A percentile compares a stretch with the other conserved stretches of the same genome.
Evolutionary conservation across 2,329 filamentous ascomycete species (phyloP).

Genomic region (Aspergillus sojae): DNA sequence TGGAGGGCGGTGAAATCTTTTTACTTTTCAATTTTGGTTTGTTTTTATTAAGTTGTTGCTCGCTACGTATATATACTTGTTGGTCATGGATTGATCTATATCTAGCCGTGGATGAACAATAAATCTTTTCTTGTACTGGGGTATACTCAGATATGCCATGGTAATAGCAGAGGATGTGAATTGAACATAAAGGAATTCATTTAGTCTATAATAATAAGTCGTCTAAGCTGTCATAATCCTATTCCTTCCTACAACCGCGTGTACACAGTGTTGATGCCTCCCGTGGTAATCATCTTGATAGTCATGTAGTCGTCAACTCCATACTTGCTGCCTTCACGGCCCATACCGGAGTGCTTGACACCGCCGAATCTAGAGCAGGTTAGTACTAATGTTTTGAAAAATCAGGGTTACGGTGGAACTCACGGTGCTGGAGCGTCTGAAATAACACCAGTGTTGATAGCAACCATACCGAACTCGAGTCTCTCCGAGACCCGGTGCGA

Average conservation of each 20-base stretch:
- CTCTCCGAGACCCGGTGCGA: conserved; percentile 60
- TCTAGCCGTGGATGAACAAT: too few species aligned
- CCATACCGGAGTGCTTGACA: conserved; percentile 77
- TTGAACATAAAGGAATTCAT: background rate
- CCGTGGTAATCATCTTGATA: conserved; percentile 58
- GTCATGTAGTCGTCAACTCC: conserved; percentile 73
- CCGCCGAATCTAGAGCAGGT: conserved; percentile 64
- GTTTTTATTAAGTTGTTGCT: too few species aligned
- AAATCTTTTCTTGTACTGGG: fast-evolving
- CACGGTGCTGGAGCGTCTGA: conserved; percentile 39
- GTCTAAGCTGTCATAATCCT: background rate
- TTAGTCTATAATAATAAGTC: background rate
- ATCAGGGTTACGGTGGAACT: background rate
- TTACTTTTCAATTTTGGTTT: background rate
- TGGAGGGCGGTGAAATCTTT: background rate
- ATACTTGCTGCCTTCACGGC: conserved; percentile 73
- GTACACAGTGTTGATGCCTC: conserved; percentile 13
- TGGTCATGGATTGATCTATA: too few species aligned
- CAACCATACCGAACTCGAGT: conserved; percentile 49
- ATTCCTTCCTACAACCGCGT: background rate
- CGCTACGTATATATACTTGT: too few species aligned
- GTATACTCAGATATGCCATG: background rate
- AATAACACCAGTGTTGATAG: conserved; percentile 69
- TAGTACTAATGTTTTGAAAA: background rate
- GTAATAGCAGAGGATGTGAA: too few species aligned